These are phyloP conservation scores for Curvularia lunata DNA, from an alignment of 2,329 filamentous ascomycete genomes.

Conservation along the genomic window DNA sequence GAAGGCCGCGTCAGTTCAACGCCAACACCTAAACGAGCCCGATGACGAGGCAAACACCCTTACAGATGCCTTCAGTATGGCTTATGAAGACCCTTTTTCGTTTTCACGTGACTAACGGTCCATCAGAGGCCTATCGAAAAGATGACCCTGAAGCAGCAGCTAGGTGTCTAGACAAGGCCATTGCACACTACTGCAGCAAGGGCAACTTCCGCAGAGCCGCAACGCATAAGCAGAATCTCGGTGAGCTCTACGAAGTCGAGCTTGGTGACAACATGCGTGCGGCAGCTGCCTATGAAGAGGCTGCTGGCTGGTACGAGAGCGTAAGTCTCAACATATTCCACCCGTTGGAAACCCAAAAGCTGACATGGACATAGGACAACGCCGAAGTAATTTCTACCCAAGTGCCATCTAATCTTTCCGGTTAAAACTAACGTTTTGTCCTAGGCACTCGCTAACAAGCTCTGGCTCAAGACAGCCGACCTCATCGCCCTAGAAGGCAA, in stretches of 20 bases:
- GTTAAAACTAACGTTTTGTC: constrained; percentile 30
- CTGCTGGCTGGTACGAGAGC: constrained; percentile 83
- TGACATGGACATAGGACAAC: constrained; percentile 42
- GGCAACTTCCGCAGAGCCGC: constrained; percentile 92
- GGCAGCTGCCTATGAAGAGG: constrained; percentile 81
- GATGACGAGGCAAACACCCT: constrained; percentile 90
- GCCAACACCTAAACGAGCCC: constrained; percentile 81
- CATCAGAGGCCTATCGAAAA: constrained; percentile 78
- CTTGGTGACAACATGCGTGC: constrained; percentile 79
- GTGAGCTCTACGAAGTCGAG: constrained; percentile 83
- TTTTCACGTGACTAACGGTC: constrained; percentile 14
- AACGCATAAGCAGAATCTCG: constrained; percentile 86
- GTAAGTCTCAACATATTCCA: constrained; percentile 28
- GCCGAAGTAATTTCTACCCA: constrained; percentile 38
- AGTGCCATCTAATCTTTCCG: constrained; percentile 18
- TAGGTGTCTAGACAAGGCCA: constrained; percentile 77
- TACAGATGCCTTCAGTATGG: constrained; percentile 79
- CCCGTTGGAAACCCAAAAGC: constrained; percentile 1
- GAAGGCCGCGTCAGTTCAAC: constrained; percentile 79
- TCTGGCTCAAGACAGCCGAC: constrained; percentile 91
- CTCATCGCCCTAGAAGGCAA: constrained; percentile 80
- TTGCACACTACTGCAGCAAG: constrained; percentile 84
- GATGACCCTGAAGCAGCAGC: constrained; percentile 83
- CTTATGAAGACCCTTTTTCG: background rate
- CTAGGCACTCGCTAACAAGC: constrained; percentile 81